Conservation (phyloP, 768 basidiomycete species). For the Myochromella boudieri region DNA sequence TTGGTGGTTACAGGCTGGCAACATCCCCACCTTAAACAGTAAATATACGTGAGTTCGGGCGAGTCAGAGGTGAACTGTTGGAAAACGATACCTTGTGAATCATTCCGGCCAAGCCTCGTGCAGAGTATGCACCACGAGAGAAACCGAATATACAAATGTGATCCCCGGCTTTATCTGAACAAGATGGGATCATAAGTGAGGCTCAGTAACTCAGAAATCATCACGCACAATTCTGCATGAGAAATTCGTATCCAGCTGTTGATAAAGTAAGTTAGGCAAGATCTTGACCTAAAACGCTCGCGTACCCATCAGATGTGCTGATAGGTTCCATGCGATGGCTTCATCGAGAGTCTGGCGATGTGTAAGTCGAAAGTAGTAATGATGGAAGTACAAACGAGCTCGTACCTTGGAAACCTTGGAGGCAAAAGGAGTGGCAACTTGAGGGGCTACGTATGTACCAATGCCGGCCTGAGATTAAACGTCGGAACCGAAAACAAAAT, state of each 20-base stretch:
- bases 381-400: not conserved
- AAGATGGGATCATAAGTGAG: not conserved
- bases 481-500: not conserved
- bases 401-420: constrained; percentile 32
- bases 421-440: constrained; percentile 46
- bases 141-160: constrained; percentile 66
- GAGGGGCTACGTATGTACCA: constrained; percentile 55
- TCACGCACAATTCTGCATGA: constrained; percentile 56
- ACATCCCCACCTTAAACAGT: constrained; percentile 44
- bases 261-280: not conserved
- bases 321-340: constrained; percentile 49
- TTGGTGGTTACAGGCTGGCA: constrained; percentile 48
- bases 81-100: constrained; percentile 52
- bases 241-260: constrained; percentile 53
- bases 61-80: too few species aligned
- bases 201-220: not conserved
- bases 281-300: not conserved
- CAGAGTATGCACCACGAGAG: constrained; percentile 61
- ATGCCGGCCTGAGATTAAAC: constrained; percentile 42
- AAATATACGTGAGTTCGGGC: too few species aligned
- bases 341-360: constrained; percentile 36
- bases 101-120: constrained; percentile 55
- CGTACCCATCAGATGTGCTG: constrained; percentile 51
- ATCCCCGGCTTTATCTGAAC: constrained; percentile 34
- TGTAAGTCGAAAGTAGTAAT: not conserved